Conservation (phyloP, 1,139 yeast species). For the Arxiozyma bovina region DNA sequence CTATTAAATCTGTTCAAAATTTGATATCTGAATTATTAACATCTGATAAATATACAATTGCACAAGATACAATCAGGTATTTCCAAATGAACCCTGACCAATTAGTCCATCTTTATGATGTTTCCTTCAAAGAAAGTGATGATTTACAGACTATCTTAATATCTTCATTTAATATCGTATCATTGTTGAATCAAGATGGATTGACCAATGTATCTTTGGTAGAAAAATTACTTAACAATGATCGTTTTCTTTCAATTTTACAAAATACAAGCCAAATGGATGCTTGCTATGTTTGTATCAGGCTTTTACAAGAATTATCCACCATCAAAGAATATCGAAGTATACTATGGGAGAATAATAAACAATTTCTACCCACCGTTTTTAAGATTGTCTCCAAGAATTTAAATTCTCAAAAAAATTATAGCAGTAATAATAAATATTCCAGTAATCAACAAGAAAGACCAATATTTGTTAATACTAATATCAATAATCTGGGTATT, state of each 20-base stretch:
- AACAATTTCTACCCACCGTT: slow-evolving; percentile 49
- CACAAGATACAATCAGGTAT: slow-evolving; percentile 41
- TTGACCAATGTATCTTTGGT: slow-evolving; percentile 18
- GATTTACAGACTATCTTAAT: slow-evolving; percentile 25
- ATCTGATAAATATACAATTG: slow-evolving; percentile 21
- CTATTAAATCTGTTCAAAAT: slow-evolving; percentile 63
- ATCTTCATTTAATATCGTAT: slow-evolving; percentile 28
- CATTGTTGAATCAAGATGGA: slow-evolving; percentile 29
- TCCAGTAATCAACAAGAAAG: neutral
- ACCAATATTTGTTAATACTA: slow-evolving; percentile 33
- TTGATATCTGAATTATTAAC: slow-evolving; percentile 53
- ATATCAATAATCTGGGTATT: slow-evolving; percentile 44
- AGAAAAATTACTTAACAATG: slow-evolving; percentile 16
- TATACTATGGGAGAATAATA: slow-evolving; percentile 47
- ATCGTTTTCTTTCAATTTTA: slow-evolving; percentile 19
- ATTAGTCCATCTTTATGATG: slow-evolving; percentile 30
- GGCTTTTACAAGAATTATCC: slow-evolving; percentile 32
- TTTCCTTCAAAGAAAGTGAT: slow-evolving; percentile 20
- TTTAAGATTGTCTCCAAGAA: slow-evolving; percentile 35
- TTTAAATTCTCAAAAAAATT: slow-evolving; percentile 10
- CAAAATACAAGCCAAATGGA: slow-evolving; percentile 24
- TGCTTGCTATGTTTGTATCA: slow-evolving; percentile 26
- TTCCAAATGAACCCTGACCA: slow-evolving; percentile 30
- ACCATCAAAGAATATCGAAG: slow-evolving; percentile 50
- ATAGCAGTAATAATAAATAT: neutral